These are phyloP conservation scores for Penicillium rolfsii DNA, from an alignment of 2,329 filamentous ascomycete species.

Conservation along the genomic window DNA sequence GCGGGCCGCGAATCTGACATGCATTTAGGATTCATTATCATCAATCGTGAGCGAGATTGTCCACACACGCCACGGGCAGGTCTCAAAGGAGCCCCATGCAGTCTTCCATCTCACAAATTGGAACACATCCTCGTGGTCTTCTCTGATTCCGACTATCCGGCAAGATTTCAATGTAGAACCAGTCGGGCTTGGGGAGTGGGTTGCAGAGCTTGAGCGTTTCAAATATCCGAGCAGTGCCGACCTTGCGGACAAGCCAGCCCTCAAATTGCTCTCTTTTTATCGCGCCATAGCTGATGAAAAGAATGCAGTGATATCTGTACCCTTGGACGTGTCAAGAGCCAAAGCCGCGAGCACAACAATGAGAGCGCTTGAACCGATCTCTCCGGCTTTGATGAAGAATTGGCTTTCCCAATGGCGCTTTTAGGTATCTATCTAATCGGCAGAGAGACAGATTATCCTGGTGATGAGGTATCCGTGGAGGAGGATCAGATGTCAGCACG, in stretches of 20 bases:
- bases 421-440: neutral
- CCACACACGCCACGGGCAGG: slow-evolving; percentile 34
- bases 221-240: slow-evolving; percentile 41
- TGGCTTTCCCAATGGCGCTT: slow-evolving; percentile 35
- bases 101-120: slow-evolving; percentile 58
- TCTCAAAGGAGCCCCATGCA: slow-evolving; percentile 18
- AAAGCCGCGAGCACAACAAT: slow-evolving; percentile 50
- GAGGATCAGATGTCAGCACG: neutral
- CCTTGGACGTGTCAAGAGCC: slow-evolving; percentile 51
- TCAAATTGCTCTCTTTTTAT: slow-evolving; percentile 59
- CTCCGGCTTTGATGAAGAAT: slow-evolving; percentile 50
- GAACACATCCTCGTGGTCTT: slow-evolving; percentile 43
- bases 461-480: neutral
- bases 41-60: slow-evolving; percentile 53
- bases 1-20: too few relatives aligned
- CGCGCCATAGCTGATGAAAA: slow-evolving; percentile 36
- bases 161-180: slow-evolving; percentile 47
- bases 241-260: slow-evolving; percentile 52
- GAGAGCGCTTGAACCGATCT: slow-evolving; percentile 48
- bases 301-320: slow-evolving; percentile 33
- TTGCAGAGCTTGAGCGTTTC: slow-evolving; percentile 50
- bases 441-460: neutral
- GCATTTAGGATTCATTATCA: slow-evolving; percentile 41
- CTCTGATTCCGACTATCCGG: slow-evolving; percentile 49
- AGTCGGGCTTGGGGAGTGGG: slow-evolving; percentile 53